Evolutionary conservation across 164 flowering plant genomes (phyloP).

Genomic region (Stephania yunnanensis): DNA sequence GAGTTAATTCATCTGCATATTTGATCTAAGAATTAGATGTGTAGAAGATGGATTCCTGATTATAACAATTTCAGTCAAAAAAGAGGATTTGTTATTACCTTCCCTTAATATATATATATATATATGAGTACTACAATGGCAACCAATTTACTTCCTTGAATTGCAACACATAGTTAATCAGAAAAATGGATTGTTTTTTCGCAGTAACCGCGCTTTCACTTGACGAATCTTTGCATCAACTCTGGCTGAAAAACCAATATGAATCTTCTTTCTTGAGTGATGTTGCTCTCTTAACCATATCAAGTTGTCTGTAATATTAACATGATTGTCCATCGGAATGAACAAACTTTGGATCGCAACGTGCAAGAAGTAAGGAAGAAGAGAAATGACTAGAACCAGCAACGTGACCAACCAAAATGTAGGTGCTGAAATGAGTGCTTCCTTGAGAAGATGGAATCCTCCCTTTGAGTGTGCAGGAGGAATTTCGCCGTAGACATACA

Average conservation of each 20-base stretch:
- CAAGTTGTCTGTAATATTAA: conserved; percentile 35
- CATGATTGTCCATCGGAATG: conserved; percentile 57
- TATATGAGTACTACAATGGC: no score
- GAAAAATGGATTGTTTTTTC: conserved; percentile 24
- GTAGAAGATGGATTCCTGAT: no score
- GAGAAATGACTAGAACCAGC: conserved; percentile 29
- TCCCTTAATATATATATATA: no score
- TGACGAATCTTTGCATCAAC: conserved; percentile 47
- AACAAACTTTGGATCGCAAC: conserved; percentile 34
- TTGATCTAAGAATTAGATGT: no score
- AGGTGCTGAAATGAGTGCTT: conserved; percentile 44
- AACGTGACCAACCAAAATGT: conserved; percentile 41
- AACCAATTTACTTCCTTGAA: no score
- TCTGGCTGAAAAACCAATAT: conserved; percentile 52
- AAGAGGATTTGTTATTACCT: no score
- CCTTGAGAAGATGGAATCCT: conserved; percentile 31
- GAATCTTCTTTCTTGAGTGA: conserved; percentile 36
- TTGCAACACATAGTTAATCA: no score
- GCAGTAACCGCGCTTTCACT: conserved; percentile 28
- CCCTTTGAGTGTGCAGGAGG: conserved; percentile 29
- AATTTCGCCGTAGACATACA: conserved; percentile 32
- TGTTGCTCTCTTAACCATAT: conserved; percentile 53
- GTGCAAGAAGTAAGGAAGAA: conserved; percentile 46
- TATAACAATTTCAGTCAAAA: no score
- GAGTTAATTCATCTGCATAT: no score